A percentile compares a stretch with the other conserved stretches of the same genome.
Evolutionary conservation across 345 rosid genomes (phyloP).

Genomic region (Schrenkiella parvula): DNA sequence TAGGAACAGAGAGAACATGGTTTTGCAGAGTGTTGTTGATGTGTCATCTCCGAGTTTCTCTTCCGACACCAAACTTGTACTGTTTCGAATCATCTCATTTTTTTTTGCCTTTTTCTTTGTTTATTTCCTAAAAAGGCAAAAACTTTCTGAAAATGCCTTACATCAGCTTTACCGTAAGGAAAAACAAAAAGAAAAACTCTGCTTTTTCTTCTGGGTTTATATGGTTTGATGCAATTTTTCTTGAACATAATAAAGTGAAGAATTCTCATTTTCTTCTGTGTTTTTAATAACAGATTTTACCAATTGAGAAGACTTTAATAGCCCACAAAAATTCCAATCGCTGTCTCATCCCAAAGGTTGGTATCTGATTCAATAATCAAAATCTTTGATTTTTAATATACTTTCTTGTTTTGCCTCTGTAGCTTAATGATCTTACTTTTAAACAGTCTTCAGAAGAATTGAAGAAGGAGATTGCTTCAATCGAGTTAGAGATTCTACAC

Average conservation of each 20-base stretch:
- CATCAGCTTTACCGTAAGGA: neutral
- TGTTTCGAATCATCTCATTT: constrained; percentile 14
- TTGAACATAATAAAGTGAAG: neutral
- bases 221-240: constrained; percentile 1
- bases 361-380: neutral
- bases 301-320: constrained; percentile 34
- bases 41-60: constrained; percentile 46
- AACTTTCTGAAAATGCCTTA: neutral
- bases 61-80: constrained; percentile 43
- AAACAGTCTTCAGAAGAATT: constrained; percentile 59
- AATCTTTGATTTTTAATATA: neutral
- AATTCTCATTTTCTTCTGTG: neutral
- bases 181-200: neutral
- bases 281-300: constrained; percentile 38
- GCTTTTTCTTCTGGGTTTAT: constrained; percentile 13
- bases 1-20: constrained; percentile 18
- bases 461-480: constrained; percentile 59
- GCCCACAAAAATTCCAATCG: constrained; percentile 31
- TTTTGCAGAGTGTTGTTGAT: constrained; percentile 39
- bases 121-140: neutral
- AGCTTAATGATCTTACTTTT: neutral
- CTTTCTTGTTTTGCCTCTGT: neutral
- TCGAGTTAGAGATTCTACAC: constrained; percentile 64
- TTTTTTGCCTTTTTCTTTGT: neutral
- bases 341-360: constrained; percentile 18